Conservation (phyloP, 352 stramenopile genomes). For the Globisporangium radiosum region DNA sequence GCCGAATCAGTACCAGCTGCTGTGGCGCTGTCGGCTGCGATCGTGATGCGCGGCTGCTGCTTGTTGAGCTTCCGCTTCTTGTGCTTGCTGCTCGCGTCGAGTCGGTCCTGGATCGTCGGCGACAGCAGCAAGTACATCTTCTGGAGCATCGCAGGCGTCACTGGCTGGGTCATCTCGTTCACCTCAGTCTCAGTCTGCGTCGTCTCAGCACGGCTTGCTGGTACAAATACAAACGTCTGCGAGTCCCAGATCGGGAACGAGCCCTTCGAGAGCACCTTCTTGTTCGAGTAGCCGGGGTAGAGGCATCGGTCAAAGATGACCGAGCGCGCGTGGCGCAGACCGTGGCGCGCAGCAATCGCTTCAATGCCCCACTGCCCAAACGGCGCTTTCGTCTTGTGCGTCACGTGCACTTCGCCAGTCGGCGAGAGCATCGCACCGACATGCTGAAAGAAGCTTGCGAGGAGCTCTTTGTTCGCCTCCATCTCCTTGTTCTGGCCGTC, state of each 20-base stretch:
- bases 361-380: slow-evolving; percentile 86
- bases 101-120: slow-evolving; percentile 47
- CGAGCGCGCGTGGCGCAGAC: slow-evolving; percentile 51
- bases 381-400: slow-evolving; percentile 94
- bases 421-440: slow-evolving; percentile 36
- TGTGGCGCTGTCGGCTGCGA: background rate
- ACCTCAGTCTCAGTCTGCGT: background rate
- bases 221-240: slow-evolving; percentile 91
- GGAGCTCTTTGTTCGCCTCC: slow-evolving; percentile 91
- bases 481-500: slow-evolving; percentile 97
- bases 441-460: slow-evolving; percentile 87
- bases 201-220: slow-evolving; percentile 11
- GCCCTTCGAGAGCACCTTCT: slow-evolving; percentile 94
- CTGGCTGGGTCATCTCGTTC: slow-evolving; percentile 18
- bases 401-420: slow-evolving; percentile 90
- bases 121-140: slow-evolving; percentile 63
- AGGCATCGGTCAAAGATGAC: slow-evolving; percentile 92
- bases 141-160: slow-evolving; percentile 59
- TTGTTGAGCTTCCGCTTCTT: slow-evolving; percentile 24
- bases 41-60: slow-evolving; percentile 17
- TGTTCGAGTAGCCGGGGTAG: slow-evolving; percentile 92
- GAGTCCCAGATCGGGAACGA: slow-evolving; percentile 96
- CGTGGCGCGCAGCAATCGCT: slow-evolving; percentile 42
- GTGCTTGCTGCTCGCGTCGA: slow-evolving; percentile 40
- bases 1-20: background rate